Percentiles rank a stretch among this genome's conserved stretches.
These are phyloP conservation scores for Hondaea fermentalgiana DNA, from an alignment of 108 stramenopile species.

Conservation along the genomic window DNA sequence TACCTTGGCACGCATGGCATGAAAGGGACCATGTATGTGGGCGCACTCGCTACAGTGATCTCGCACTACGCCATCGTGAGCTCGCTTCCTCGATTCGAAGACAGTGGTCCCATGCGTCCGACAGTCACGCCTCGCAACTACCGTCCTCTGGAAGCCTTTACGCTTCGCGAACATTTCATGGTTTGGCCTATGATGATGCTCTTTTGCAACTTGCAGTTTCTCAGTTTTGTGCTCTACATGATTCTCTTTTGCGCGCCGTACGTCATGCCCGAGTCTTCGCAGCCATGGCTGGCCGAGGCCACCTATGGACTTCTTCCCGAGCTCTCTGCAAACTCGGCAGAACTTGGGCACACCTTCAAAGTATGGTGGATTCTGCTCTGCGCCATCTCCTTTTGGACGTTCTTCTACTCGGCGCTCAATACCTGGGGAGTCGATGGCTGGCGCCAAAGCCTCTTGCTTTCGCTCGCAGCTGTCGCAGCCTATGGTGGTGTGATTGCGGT, in stretches of 20 bases:
- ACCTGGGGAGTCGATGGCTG: background rate
- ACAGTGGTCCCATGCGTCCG: background rate
- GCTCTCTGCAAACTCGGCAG: background rate
- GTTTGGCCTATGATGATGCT: background rate
- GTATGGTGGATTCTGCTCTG: conserved; percentile 2
- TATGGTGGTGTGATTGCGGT: background rate
- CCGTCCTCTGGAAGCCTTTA: background rate
- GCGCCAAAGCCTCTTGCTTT: background rate
- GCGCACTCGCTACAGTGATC: background rate
- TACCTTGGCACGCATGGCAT: background rate
- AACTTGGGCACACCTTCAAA: background rate
- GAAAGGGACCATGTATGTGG: background rate
- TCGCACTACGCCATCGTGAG: background rate
- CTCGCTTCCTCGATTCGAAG: background rate
- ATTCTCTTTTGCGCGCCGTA: background rate
- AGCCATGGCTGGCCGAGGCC: background rate
- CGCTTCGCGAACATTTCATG: background rate
- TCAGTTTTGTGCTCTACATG: background rate
- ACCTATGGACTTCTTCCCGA: background rate
- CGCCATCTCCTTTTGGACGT: background rate
- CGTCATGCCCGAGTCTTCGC: background rate
- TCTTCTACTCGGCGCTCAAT: background rate
- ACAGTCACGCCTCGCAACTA: background rate
- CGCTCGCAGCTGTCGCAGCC: background rate
- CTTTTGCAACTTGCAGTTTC: conserved; percentile 7